These are phyloP conservation scores for Arctium minus DNA, from an alignment of 129 eudicot genomes.

Conservation along the genomic window DNA sequence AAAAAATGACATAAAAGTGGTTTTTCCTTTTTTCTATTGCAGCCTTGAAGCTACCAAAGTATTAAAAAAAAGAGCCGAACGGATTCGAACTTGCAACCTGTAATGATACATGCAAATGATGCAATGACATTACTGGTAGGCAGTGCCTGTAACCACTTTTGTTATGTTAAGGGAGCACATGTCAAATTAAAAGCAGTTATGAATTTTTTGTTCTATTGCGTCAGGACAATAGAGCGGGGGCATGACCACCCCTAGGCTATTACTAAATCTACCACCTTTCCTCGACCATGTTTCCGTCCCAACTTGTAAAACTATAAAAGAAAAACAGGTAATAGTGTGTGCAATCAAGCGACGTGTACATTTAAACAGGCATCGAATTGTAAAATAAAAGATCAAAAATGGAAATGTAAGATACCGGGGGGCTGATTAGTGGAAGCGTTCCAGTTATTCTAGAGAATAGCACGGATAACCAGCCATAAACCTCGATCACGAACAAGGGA, in stretches of 20 bases:
- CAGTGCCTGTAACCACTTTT: too few relatives aligned
- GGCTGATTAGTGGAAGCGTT: constrained; percentile 76
- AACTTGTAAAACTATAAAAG: not conserved
- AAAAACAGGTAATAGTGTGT: not conserved
- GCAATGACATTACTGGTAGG: not conserved
- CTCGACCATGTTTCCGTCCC: not conserved
- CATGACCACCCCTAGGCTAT: too few relatives aligned
- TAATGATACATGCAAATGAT: too few relatives aligned
- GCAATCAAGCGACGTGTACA: not conserved
- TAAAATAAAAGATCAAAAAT: not conserved
- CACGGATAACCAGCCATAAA: constrained; percentile 79
- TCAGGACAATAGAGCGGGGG: too few relatives aligned
- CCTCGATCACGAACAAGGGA: constrained; percentile 56
- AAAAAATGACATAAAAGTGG: not conserved
- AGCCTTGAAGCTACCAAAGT: not conserved
- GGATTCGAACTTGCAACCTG: not conserved
- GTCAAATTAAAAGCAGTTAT: too few relatives aligned
- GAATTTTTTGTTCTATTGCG: too few relatives aligned
- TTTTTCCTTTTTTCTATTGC: not conserved
- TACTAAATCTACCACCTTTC: not conserved
- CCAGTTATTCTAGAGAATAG: constrained; percentile 66
- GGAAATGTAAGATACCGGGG: constrained; percentile 58
- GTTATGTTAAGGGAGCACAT: not conserved
- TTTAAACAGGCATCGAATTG: not conserved
- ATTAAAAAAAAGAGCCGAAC: not conserved